Conservation (phyloP, 1,139 yeast species). For the Hemisphaericaspora xylanilytica region DNA sequence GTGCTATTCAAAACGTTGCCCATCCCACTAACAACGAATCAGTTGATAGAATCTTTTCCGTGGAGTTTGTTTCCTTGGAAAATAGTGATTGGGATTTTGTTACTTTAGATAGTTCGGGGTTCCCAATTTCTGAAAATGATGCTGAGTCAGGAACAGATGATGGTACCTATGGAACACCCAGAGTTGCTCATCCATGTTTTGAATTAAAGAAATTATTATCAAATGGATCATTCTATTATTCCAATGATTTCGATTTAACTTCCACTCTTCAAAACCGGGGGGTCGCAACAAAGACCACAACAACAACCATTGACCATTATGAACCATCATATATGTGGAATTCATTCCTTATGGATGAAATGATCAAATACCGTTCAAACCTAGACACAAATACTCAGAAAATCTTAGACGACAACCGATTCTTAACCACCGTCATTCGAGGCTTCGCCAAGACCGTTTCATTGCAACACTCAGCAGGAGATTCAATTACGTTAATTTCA, state of each 20-base stretch:
- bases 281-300: conserved; percentile 20
- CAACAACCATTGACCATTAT: conserved; percentile 46
- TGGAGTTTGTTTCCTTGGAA: conserved; percentile 79
- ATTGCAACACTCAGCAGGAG: conserved; percentile 47
- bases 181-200: conserved; percentile 76
- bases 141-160: conserved; percentile 21
- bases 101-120: conserved; percentile 62
- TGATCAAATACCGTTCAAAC: conserved; percentile 70
- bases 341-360: conserved; percentile 81
- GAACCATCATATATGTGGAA: conserved; percentile 97
- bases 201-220: conserved; percentile 73
- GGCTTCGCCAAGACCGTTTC: conserved; percentile 87
- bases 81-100: conserved; percentile 77
- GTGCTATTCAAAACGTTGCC: conserved; percentile 72
- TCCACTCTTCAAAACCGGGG: conserved; percentile 77
- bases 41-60: conserved; percentile 75
- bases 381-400: conserved; percentile 58
- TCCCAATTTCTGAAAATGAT: conserved; percentile 34
- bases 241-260: conserved; percentile 89
- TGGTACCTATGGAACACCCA: conserved; percentile 16
- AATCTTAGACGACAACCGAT: conserved; percentile 69
- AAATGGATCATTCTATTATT: conserved; percentile 89
- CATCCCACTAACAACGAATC: conserved; percentile 76
- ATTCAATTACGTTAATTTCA: conserved; percentile 76
- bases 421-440: conserved; percentile 85